Evolutionary conservation across 805 yeast species (phyloP), one percentile per base, ranked within the genome.

Genomic region (Blastobotrys terrestris): DNA sequence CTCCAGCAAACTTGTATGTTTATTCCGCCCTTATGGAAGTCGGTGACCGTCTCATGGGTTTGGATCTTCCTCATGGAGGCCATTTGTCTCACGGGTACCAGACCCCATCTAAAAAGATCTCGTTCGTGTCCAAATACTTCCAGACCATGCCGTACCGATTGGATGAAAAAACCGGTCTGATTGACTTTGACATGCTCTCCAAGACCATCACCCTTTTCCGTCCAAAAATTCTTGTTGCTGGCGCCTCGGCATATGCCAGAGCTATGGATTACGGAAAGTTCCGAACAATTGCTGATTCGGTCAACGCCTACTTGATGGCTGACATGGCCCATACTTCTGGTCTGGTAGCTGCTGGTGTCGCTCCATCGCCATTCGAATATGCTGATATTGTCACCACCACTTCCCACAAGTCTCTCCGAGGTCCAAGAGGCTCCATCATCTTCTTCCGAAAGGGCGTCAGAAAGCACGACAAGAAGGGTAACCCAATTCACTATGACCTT

Each of bases 291-390:
- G 94, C 97, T 48, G 92, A 89, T 72, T 83, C 81, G 60, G 95
- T 90, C 60, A 96, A 95, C 60, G 97, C 98, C 49, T 91, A 91
- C 71, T 76, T 92, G 57, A 74, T 92, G 72, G 84, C 88, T 53
- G 99, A 92, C 70, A 92, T 92, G 98, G 97, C 99, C 31, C 99
- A 92, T 71, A 92, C 90, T 58, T 88, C 97, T 20, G 99, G 99
- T 61, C 77, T 92, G 58, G 87, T 92, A 50, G 92, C 99, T 53
- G 96, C 97, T 48, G 94, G 91, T 59, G 96, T 90, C 53, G 85
- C 87, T 44, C 90, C 87, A 63, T 87, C 96, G 41, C 99, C 99
- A 54, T 92, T 92, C 74, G 85, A 84, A 65, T 81, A 85, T 72
- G 86, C 97, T 53, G 99, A 92, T 73, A 87, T 92, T 63, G 98